phyloP scores from a whole-genome alignment of 148 eudicot species.

The Diospyros lotus region DNA sequence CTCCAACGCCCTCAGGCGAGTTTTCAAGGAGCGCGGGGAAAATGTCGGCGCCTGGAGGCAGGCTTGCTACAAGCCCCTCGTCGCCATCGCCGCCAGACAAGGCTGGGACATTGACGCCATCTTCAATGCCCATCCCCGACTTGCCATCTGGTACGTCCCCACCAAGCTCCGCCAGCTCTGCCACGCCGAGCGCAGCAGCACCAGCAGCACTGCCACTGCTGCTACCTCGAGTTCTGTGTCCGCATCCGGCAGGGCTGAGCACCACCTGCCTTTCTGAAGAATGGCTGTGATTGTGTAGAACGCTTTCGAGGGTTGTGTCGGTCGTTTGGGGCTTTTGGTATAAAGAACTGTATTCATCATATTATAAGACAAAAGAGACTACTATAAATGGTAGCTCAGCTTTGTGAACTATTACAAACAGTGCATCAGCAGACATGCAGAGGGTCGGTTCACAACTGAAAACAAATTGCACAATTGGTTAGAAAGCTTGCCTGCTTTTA shows the following conservation, averaged over 20 bases:
- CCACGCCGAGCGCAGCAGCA: conserved; percentile 63
- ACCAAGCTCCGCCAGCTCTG: conserved; percentile 93
- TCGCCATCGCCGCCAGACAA: conserved; percentile 61
- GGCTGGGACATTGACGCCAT: conserved; percentile 97
- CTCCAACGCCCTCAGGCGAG: conserved; percentile 58
- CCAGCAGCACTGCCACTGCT: conserved; percentile 11
- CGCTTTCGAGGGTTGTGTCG: too few relatives aligned
- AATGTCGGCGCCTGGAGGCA: conserved; percentile 85
- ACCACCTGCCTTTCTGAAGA: conserved; percentile 4
- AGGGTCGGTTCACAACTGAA: too few relatives aligned
- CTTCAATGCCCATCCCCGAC: conserved; percentile 80
- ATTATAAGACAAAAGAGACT: too few relatives aligned
- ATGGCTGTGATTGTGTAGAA: too few relatives aligned
- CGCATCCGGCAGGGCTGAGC: conserved; percentile 12
- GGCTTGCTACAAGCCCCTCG: conserved; percentile 50
- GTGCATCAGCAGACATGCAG: too few relatives aligned
- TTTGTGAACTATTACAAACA: too few relatives aligned
- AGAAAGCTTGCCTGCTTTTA: background rate
- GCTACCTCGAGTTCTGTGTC: conserved; percentile 17
- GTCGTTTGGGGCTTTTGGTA: too few relatives aligned
- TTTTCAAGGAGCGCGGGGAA: conserved; percentile 78
- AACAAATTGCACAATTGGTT: too few relatives aligned
- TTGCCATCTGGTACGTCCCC: conserved; percentile 88
- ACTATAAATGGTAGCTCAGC: too few relatives aligned
- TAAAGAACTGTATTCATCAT: too few relatives aligned